These are phyloP conservation scores for Misopates orontium DNA, from an alignment of 257 asterid genomes.

Conservation along the genomic window DNA sequence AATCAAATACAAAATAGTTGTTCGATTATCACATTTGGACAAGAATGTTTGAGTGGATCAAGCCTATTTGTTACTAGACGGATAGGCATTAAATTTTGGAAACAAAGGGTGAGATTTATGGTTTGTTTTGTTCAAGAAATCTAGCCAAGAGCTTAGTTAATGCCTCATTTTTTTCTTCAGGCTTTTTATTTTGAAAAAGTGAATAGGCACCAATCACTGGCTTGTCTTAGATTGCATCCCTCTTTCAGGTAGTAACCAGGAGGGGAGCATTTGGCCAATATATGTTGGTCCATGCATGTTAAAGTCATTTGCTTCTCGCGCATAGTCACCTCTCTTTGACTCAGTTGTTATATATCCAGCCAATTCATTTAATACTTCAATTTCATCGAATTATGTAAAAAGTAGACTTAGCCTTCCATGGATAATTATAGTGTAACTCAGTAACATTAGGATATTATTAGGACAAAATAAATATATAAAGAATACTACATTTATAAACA, in stretches of 20 bases:
- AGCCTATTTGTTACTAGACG: neutral
- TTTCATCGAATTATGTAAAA: neutral
- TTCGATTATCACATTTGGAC: neutral
- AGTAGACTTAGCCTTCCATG: neutral
- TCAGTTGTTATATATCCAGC: neutral
- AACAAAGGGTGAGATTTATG: neutral
- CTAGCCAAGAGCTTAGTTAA: no score
- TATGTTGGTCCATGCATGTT: neutral
- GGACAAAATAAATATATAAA: neutral
- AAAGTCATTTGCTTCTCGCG: neutral
- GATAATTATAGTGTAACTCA: neutral
- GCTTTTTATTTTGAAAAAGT: neutral
- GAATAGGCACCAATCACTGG: neutral
- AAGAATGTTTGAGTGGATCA: neutral
- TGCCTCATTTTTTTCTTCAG: no score
- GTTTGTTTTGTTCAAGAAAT: no score
- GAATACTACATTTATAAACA: conserved; percentile 18
- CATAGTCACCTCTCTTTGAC: conserved; percentile 4
- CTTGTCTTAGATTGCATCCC: neutral
- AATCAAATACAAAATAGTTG: neutral
- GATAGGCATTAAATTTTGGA: neutral
- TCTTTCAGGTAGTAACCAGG: neutral
- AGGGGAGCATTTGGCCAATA: neutral
- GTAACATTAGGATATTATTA: conserved; percentile 13
- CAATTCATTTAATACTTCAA: neutral